Base-by-base conservation (phyloP, 2,329 filamentous ascomycete genomes). In the Hypoxylon sp. region DNA sequence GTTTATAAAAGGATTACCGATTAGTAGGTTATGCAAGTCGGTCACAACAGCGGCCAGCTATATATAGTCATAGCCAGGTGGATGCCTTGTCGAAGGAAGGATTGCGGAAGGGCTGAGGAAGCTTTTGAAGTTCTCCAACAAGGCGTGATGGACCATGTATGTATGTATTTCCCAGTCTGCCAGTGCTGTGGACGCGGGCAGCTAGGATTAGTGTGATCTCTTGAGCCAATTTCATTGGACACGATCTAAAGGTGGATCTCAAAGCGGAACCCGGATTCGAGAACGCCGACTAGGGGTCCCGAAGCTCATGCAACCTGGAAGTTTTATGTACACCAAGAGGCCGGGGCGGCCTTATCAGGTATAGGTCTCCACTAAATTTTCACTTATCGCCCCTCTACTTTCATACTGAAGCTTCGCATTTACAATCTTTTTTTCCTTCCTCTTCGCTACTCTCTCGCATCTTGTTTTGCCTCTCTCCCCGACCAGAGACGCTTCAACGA, bases 341-440 rank as follows among this genome's bases (percentile, higher is more conserved):
- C 25, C 19, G 9, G 34, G 36, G 21, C n/a, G 46, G 3, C 41
- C 55, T 70, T 68, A 70, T 70, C 65, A 23, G 28, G 1, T 11
- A 23, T 9, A 1, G 2, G 11, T 61, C 21, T 45, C 68, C 68
- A 70, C 60, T 61, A 41, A 68, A 66, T 23, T 38, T 67, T 59
- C 65, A 4, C 60, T 69, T 71, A 71, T 71, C 68, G 63, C 68
- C 60, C 66, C 66, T 71, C 63, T 67, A 52, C 11, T 28, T 41
- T 58, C 32, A 34, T 36, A n/a, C 38, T 45, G 25, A 48, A 52
- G 46, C 30, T 66, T 52, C 23, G 25, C 32, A 30, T 45, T 43
- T 65, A 28, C n/a, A 21, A 21, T 60, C 32, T 68, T 60, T 59
- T 50, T 48, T 48, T 14, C 28, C 50, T 43, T 50, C 43, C 60